Conservation (phyloP, 1,284 basidiomycete genomes). For the Ceratobasidium sp. region DNA sequence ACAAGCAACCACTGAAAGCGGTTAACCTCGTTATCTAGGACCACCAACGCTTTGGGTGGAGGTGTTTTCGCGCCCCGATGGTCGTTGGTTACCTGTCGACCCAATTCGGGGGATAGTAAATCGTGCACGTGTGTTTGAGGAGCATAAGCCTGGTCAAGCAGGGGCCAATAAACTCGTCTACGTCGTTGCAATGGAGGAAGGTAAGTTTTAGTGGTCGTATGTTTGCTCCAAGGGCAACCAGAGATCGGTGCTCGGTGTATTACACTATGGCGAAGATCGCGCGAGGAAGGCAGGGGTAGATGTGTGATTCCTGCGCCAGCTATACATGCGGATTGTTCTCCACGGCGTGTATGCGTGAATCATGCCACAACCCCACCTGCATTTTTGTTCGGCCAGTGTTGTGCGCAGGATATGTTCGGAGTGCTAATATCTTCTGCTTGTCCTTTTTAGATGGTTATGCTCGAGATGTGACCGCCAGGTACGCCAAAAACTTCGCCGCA, state of each 20-base stretch:
- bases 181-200: constrained; percentile 94
- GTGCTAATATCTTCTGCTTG: not conserved
- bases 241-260: constrained; percentile 2
- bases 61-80: constrained; percentile 92
- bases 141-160: constrained; percentile 52
- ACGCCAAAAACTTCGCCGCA: constrained; percentile 81
- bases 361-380: not conserved
- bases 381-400: no score
- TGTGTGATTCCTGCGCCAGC: not conserved
- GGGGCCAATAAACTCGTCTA: constrained; percentile 86
- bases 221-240: constrained; percentile 41
- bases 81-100: constrained; percentile 92
- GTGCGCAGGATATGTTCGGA: no score
- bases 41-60: constrained; percentile 98
- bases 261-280: constrained; percentile 53
- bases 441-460: constrained; percentile 59
- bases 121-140: constrained; percentile 82
- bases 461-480: constrained; percentile 60
- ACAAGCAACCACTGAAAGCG: constrained; percentile 55
- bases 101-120: constrained; percentile 83
- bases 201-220: constrained; percentile 57
- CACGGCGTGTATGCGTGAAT: not conserved
- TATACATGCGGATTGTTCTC: not conserved
- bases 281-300: not conserved
- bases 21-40: constrained; percentile 45